Percentiles rank a stretch among this genome's conserved stretches.
Evolutionary conservation across 2,329 filamentous ascomycete genomes (phyloP).

Genomic region (Coccinonectria pachysandricola): DNA sequence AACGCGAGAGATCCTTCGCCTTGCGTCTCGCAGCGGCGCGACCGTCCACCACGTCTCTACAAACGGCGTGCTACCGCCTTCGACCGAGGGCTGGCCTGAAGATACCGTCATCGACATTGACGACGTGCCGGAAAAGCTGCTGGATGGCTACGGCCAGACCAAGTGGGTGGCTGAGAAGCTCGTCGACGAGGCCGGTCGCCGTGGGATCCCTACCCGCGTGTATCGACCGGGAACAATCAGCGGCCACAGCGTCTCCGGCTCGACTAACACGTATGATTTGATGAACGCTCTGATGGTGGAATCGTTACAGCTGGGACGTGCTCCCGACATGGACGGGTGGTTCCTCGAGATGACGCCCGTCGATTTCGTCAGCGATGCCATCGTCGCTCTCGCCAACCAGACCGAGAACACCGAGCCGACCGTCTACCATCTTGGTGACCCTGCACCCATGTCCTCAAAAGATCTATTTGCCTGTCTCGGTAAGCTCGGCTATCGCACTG

Average conservation of each 20-base stretch:
- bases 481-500: conserved; percentile 60
- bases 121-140: conserved; percentile 56
- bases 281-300: conserved; percentile 68
- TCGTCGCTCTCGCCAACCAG: conserved; percentile 59
- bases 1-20: conserved; percentile 63
- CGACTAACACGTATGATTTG: conserved; percentile 70
- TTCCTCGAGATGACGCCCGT: conserved; percentile 76
- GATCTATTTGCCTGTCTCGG: conserved; percentile 54
- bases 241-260: conserved; percentile 64
- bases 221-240: conserved; percentile 69
- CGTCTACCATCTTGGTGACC: conserved; percentile 66
- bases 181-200: conserved; percentile 55
- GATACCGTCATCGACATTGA: conserved; percentile 55
- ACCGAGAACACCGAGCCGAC: conserved; percentile 49
- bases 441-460: conserved; percentile 56
- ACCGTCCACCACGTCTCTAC: conserved; percentile 73
- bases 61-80: conserved; percentile 67
- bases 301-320: conserved; percentile 61
- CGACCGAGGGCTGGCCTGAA: conserved; percentile 60
- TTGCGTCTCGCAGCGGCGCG: conserved; percentile 56
- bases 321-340: conserved; percentile 64
- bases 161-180: conserved; percentile 76
- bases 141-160: conserved; percentile 68
- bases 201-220: conserved; percentile 60
- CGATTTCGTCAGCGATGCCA: conserved; percentile 68